phyloP scores from a whole-genome alignment of 2,329 filamentous ascomycete species.

The Thelonectria rubi region DNA sequence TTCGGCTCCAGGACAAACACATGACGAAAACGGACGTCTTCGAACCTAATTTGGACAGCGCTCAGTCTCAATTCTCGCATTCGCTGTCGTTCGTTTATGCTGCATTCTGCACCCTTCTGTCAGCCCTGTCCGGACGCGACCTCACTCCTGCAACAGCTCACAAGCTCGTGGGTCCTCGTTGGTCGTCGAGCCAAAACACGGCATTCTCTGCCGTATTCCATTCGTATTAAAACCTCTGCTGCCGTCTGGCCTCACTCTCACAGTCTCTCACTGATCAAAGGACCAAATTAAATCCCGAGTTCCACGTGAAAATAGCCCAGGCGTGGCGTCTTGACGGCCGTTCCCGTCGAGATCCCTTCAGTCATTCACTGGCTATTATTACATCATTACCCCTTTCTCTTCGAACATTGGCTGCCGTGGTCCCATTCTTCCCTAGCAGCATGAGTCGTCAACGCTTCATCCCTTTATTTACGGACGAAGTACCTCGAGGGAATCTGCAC shows the following conservation, averaged over 20 bases:
- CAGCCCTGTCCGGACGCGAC: background rate
- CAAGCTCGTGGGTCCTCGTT: background rate
- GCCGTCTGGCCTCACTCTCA: too few relatives aligned
- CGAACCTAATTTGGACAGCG: background rate
- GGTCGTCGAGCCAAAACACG: too few relatives aligned
- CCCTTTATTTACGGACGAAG: conserved; percentile 17
- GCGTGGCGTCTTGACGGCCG: too few relatives aligned
- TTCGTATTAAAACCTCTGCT: background rate
- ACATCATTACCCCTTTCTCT: background rate
- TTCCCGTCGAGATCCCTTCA: background rate
- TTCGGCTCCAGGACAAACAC: too few relatives aligned
- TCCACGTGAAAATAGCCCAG: too few relatives aligned
- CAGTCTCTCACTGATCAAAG: too few relatives aligned
- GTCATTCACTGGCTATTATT: background rate
- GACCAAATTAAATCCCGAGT: too few relatives aligned
- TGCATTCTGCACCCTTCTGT: background rate
- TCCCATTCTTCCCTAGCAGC: conserved; percentile 10
- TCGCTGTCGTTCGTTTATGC: background rate
- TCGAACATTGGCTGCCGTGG: background rate
- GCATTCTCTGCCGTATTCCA: background rate
- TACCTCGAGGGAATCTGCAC: conserved; percentile 13
- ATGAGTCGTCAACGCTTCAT: background rate
- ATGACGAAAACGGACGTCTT: too few relatives aligned
- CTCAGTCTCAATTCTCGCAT: background rate
- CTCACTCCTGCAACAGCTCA: background rate